These are phyloP conservation scores for Irineochytrium annulatum DNA, from an alignment of 192 early-diverging fungal genomes.

Conservation along the genomic window DNA sequence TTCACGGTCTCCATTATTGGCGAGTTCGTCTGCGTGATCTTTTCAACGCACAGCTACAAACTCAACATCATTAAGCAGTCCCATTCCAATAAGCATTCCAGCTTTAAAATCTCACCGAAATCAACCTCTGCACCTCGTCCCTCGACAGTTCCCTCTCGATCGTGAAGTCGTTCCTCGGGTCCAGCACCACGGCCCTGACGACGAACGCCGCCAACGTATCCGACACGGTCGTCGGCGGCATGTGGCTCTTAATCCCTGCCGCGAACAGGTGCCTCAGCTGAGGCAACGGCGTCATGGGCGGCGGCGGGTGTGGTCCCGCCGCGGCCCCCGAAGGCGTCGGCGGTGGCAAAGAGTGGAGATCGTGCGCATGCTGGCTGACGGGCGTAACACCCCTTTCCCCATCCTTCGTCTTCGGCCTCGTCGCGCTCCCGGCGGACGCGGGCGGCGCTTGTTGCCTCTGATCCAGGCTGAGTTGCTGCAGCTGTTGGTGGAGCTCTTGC, in stretches of 20 bases:
- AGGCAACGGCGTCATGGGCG: slow-evolving; percentile 19
- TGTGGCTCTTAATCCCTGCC: slow-evolving; percentile 26
- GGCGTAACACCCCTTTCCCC: no score
- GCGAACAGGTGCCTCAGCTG: slow-evolving; percentile 26
- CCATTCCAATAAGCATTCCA: slow-evolving; percentile 8
- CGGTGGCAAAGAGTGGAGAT: not conserved
- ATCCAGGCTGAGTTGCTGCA: no score
- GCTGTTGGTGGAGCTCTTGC: no score
- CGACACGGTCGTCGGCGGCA: slow-evolving; percentile 33
- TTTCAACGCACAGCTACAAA: slow-evolving; percentile 44
- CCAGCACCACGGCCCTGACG: slow-evolving; percentile 53
- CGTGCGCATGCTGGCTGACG: no score
- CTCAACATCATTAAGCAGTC: not conserved
- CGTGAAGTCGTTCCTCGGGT: slow-evolving; percentile 50
- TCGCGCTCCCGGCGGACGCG: not conserved
- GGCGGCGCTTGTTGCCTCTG: no score
- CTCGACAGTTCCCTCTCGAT: slow-evolving; percentile 48
- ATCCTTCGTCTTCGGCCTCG: not conserved
- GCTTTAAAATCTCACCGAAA: slow-evolving; percentile 26
- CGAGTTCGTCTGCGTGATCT: slow-evolving; percentile 35
- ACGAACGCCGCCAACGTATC: slow-evolving; percentile 63
- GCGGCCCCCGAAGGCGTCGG: not conserved
- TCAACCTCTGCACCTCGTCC: slow-evolving; percentile 51
- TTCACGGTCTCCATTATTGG: slow-evolving; percentile 48
- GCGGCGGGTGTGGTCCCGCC: slow-evolving; percentile 14